phyloP scores from a whole-genome alignment of 805 yeast species.

The Kazachstania bromeliacearum region DNA sequence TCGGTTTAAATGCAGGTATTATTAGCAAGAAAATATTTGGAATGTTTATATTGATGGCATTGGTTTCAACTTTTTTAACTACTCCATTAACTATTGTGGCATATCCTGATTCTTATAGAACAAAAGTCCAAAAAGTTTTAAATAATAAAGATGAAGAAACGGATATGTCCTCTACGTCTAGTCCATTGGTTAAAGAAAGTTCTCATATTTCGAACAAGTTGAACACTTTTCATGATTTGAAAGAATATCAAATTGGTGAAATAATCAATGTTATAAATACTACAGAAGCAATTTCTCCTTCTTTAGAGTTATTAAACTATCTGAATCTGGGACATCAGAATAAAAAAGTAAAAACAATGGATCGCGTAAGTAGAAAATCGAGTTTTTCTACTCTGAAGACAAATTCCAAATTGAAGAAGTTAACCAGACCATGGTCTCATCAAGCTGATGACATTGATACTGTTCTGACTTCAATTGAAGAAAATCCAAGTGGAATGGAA shows the following conservation, averaged over 20 bases:
- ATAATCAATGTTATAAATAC: slow-evolving; percentile 21
- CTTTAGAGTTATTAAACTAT: slow-evolving; percentile 23
- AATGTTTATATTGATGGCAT: slow-evolving; percentile 78
- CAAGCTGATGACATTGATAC: slow-evolving; percentile 17
- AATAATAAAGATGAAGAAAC: slow-evolving; percentile 11
- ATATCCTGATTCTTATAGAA: slow-evolving; percentile 57
- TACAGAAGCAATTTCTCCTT: slow-evolving; percentile 24
- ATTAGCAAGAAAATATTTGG: slow-evolving; percentile 57
- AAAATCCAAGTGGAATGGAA: slow-evolving; percentile 19
- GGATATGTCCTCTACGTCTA: neutral
- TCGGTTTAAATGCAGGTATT: slow-evolving; percentile 65
- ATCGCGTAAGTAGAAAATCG: slow-evolving; percentile 11
- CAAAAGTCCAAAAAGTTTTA: slow-evolving; percentile 32
- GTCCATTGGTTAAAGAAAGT: neutral
- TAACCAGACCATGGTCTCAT: slow-evolving; percentile 11
- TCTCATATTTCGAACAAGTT: slow-evolving; percentile 1
- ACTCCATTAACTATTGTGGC: slow-evolving; percentile 58
- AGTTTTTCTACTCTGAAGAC: slow-evolving; percentile 15
- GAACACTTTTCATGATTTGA: slow-evolving; percentile 15
- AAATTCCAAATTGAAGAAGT: slow-evolving; percentile 12
- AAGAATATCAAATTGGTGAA: slow-evolving; percentile 12
- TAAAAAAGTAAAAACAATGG: neutral
- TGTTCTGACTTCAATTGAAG: slow-evolving; percentile 14
- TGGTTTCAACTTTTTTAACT: slow-evolving; percentile 67
- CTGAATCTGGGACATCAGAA: slow-evolving; percentile 11